Evolutionary conservation across 164 flowering plant species (phyloP), one percentile per base, ranked within the genome.

Genomic region (Berberis vulgaris): DNA sequence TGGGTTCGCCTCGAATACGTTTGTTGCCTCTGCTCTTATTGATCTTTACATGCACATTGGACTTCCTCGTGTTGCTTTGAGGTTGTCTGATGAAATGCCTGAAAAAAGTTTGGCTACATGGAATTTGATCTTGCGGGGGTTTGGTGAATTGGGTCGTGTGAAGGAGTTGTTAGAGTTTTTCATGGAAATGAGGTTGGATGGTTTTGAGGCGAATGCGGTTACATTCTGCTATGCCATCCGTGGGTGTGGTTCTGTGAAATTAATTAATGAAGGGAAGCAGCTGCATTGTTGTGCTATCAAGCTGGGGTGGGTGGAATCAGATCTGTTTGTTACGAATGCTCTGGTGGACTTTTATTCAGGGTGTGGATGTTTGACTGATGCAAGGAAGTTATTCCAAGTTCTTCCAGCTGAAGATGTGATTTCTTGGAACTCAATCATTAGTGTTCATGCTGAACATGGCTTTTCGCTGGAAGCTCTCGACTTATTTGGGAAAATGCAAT

Each of bases 371-470:
- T 65, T 80, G 50, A 43, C 40, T 38, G 89, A 74, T 71, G 82
- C 91, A 3, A 70, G 41, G 59, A 82, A 72, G 57, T 71, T 84
- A 7, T 77, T 88, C 56, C 73, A 77, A 47, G 65, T 71, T 11
- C 82, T 88, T 69, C 77, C 72, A 12, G 50, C 54, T 1, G 73
- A 72, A 64, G 83, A 85, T 64, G 85, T 86, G 41, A 79, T 86
- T 60, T 86, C 93, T 2, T 85, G 91, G 96, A 91, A 86, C 65
- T 91, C 91, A 3, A 71, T 91, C 59, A 76, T 86, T 67, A 77
- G 82, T 9, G 80, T 81, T 4, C 75, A 67, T 77, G 82, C 82
- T 1, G 68, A 73, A 4, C 65, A 72, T 66, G 88, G 77, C 45
- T 64, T 73, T 3, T 47, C 75, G 54, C 41, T 40, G 59, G 84